Conservation (phyloP, 1,284 basidiomycete genomes). For the Puccinia horiana region DNA sequence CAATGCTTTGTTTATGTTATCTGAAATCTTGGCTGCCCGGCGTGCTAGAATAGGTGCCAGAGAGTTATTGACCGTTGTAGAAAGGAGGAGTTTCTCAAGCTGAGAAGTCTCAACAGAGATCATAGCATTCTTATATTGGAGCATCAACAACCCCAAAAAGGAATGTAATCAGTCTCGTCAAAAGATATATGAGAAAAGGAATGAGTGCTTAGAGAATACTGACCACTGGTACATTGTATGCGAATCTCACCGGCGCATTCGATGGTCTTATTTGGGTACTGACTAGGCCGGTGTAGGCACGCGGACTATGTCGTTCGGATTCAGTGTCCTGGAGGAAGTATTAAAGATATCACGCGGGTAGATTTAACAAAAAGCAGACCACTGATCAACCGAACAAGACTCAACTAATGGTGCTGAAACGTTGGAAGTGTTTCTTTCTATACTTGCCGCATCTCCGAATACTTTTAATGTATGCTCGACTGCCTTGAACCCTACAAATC, state of each 20-base stretch:
- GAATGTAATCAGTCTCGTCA: background rate
- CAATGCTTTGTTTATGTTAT: background rate
- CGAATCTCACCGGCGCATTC: background rate
- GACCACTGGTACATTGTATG: conserved; percentile 10
- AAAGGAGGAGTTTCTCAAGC: conserved; percentile 19
- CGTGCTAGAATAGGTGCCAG: background rate
- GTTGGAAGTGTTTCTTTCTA: background rate
- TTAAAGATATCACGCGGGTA: background rate
- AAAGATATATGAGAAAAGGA: too few relatives aligned
- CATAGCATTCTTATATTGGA: background rate
- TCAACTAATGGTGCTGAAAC: background rate
- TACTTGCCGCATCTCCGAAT: background rate
- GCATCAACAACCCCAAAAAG: background rate
- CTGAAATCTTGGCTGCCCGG: background rate
- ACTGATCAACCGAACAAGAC: background rate
- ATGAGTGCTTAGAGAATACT: conserved; percentile 12
- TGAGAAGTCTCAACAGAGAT: background rate
- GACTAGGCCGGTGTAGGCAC: background rate
- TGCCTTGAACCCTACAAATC: background rate
- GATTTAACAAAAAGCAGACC: background rate
- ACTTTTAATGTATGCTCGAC: background rate
- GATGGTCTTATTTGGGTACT: background rate
- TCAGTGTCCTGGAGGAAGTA: background rate
- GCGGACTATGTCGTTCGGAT: background rate
- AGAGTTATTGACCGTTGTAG: background rate